Conservation (phyloP, 2,329 filamentous ascomycete species). For the Penicillium sp. region DNA sequence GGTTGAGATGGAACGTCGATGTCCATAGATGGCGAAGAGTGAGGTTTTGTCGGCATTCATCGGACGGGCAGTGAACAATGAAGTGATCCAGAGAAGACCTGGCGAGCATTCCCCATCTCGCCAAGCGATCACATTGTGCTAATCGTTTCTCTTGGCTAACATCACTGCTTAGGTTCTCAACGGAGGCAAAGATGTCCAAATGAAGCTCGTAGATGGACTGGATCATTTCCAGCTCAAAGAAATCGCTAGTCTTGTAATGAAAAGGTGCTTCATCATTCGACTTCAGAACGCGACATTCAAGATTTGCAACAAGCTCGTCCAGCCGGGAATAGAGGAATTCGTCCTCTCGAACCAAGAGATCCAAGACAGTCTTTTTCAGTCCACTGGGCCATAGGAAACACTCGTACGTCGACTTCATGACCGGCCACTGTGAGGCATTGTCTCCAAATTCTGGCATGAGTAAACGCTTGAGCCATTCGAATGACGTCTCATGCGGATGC, state of each 20-base stretch:
- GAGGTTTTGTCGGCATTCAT: conserved; percentile 42
- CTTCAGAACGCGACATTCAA: conserved; percentile 30
- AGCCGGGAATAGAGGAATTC: conserved; percentile 50
- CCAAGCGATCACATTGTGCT: conserved; percentile 57
- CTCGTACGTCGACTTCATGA: conserved; percentile 49
- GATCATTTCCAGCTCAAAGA: conserved; percentile 50
- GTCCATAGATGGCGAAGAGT: conserved; percentile 65
- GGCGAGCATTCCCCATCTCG: conserved; percentile 59
- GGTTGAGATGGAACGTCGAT: conserved; percentile 60
- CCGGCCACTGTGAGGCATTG: conserved; percentile 13
- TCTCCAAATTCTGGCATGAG: conserved; percentile 43
- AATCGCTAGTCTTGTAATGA: conserved; percentile 30
- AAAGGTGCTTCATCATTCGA: conserved; percentile 19
- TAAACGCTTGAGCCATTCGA: conserved; percentile 53
- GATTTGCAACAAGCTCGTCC: conserved; percentile 29
- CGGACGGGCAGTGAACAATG: conserved; percentile 29
- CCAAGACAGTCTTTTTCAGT: conserved; percentile 55
- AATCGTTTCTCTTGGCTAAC: conserved; percentile 52
- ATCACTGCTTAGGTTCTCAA: conserved; percentile 59
- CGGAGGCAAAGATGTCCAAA: conserved; percentile 63
- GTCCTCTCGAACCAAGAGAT: conserved; percentile 55
- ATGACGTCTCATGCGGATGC: conserved; percentile 52
- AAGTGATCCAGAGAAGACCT: conserved; percentile 52
- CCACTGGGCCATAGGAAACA: conserved; percentile 54
- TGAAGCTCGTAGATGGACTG: conserved; percentile 66